Evolutionary conservation across 164 flowering plant genomes (phyloP), one percentile per base, ranked within the genome.

Genomic region (Houttuynia cordata): DNA sequence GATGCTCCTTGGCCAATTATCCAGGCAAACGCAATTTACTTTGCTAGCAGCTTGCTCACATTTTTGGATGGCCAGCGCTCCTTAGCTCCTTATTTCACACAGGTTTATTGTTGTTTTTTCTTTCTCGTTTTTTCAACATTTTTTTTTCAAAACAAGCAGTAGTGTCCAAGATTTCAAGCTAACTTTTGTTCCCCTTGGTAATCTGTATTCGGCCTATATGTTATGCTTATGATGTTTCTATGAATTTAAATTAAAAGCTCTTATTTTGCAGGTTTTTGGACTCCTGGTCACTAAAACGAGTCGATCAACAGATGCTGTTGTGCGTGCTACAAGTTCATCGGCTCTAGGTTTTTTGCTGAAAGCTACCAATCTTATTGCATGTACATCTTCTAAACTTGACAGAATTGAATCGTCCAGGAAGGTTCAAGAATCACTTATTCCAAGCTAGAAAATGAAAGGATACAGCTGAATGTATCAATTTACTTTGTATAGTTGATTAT

Each of bases 21-120:
- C 63, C 97, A 93, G 70, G 99, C 97, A 60, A 93, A 93, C 75
- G 99, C 97, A 24, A 79, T 93, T 53, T 83, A 85, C 76, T 79
- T 88, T 64, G 78, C 84, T 53, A 69, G 91, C 70, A 72, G 85
- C 77, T 67, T 93, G 68, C 72, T 93, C 8, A 73, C 91, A 34
- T 68, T 80, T 59, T 81, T 86, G 49, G 90, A 87, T 65, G 95
- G 86, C 74, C 86, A 82, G 53, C 87, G 78, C 71, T 71, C 83
- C 57, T 65, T 81, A n/a, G 62, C 84, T 59, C 81, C 78, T 9
- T 81, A 86, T 61, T 74, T 60, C 63, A 42, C 82, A 34, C 97
- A 90, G 96, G 99, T 90, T 23, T 30, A 37, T 51, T 51, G 34
- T 8, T 42, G 37, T 19, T 9, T 24, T 23, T 24, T 13, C 34